Evolutionary conservation across 495 filamentous ascomycete genomes (phyloP).

Genomic region (Aspergillus funiculosus): DNA sequence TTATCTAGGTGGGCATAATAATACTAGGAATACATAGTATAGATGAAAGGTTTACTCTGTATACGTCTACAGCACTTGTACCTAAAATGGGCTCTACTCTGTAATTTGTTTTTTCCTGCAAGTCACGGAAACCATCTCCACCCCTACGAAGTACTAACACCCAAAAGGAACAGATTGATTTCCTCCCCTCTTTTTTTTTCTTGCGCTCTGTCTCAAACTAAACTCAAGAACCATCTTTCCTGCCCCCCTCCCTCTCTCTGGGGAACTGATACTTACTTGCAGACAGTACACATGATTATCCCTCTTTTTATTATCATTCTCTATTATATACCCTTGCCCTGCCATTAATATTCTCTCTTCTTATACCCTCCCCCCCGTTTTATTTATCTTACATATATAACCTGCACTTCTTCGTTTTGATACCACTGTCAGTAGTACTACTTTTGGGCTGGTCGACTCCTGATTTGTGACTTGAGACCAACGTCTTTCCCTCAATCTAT

Average conservation of each 20-base stretch:
- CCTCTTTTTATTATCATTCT: neutral
- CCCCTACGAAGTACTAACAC: slow-evolving; percentile 6
- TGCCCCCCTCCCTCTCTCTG: slow-evolving; percentile 8
- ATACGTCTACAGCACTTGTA: too few relatives aligned
- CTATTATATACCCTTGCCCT: neutral
- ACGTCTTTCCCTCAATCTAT: slow-evolving; percentile 9
- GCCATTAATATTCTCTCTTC: neutral
- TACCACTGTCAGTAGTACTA: too few relatives aligned
- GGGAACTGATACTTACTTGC: neutral
- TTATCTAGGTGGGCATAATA: too few relatives aligned
- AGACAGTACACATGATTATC: too few relatives aligned
- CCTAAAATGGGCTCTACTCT: too few relatives aligned
- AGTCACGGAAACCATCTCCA: slow-evolving; percentile 22
- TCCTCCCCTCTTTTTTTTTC: slow-evolving; percentile 11
- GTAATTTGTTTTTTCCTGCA: slow-evolving; percentile 11
- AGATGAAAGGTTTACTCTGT: too few relatives aligned
- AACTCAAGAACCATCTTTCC: slow-evolving; percentile 7
- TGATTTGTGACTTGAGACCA: slow-evolving; percentile 12
- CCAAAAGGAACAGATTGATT: slow-evolving; percentile 1
- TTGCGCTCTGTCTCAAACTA: neutral
- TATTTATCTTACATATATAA: slow-evolving; percentile 7
- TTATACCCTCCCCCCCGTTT: neutral
- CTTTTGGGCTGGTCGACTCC: slow-evolving; percentile 2
- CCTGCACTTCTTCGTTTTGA: too few relatives aligned
- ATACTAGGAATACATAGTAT: too few relatives aligned